These are phyloP conservation scores for Rhododendron ovatum DNA, from an alignment of 148 eudicot genomes.

Conservation along the genomic window DNA sequence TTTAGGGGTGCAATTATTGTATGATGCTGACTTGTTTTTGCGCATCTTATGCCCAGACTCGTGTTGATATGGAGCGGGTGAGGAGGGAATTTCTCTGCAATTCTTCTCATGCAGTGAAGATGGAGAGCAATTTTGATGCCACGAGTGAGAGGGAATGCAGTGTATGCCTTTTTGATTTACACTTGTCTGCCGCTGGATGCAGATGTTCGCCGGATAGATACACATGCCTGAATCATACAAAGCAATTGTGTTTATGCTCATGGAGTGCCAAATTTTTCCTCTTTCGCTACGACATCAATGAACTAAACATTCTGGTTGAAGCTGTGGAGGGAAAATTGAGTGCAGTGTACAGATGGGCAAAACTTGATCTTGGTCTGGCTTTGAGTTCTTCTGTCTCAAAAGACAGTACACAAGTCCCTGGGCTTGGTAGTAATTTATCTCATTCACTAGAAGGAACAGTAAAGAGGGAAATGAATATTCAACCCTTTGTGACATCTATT, in stretches of 20 bases:
- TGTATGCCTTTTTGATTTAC: conserved; percentile 84
- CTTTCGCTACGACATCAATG: conserved; percentile 69
- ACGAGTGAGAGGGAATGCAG: conserved; percentile 87
- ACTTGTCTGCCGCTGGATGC: conserved; percentile 92
- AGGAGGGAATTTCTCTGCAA: conserved; percentile 87
- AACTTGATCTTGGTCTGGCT: conserved; percentile 76
- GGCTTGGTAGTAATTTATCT: conserved; percentile 23
- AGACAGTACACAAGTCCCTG: conserved; percentile 33
- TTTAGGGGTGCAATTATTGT: not conserved
- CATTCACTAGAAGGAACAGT: conserved; percentile 26
- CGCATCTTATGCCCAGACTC: conserved; percentile 41
- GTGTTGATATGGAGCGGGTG: conserved; percentile 72
- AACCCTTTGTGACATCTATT: conserved; percentile 6
- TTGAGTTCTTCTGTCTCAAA: conserved; percentile 58
- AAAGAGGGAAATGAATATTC: conserved; percentile 19
- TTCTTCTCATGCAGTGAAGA: conserved; percentile 57
- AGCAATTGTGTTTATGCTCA: conserved; percentile 77
- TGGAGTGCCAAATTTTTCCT: conserved; percentile 78
- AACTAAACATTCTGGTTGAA: conserved; percentile 75
- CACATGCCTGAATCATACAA: conserved; percentile 88
- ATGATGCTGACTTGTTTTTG: not conserved
- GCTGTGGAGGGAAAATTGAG: conserved; percentile 97
- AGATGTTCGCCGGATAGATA: conserved; percentile 79
- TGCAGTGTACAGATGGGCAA: conserved; percentile 90
- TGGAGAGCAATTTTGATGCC: conserved; percentile 86